Percentiles rank a stretch among this genome's conserved stretches.
phyloP scores from a whole-genome alignment of 2,329 filamentous ascomycete genomes.

The Myriosclerotinia duriaeana region DNA sequence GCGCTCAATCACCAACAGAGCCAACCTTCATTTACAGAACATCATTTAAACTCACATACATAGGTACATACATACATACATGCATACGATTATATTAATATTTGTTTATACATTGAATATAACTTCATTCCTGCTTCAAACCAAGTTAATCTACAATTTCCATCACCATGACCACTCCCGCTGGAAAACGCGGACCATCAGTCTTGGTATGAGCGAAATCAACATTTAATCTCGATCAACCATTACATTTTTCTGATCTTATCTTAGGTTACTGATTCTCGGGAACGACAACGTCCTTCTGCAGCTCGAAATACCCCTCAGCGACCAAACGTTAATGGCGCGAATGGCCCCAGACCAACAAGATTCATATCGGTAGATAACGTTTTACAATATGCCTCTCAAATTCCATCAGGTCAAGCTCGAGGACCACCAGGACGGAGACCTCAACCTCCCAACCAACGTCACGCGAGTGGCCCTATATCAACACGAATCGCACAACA shows the following conservation, averaged over 20 bases:
- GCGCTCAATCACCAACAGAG: no score
- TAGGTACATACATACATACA: not conserved
- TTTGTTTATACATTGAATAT: not conserved
- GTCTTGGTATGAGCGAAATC: constrained; percentile 52
- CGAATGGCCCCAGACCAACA: constrained; percentile 51
- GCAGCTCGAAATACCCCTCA: constrained; percentile 40
- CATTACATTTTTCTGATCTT: constrained; percentile 14
- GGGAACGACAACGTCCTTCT: constrained; percentile 53
- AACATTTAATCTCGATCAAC: not conserved
- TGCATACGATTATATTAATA: not conserved
- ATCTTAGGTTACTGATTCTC: constrained; percentile 56
- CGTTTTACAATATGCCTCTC: constrained; percentile 87
- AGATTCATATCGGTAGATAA: constrained; percentile 90
- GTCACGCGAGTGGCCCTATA: constrained; percentile 48
- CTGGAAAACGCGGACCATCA: constrained; percentile 56
- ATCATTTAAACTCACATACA: not conserved
- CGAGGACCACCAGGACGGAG: constrained; percentile 60
- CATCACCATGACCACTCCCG: constrained; percentile 25
- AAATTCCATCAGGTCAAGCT: constrained; percentile 92
- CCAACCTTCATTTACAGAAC: not conserved
- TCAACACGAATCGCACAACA: constrained; percentile 46
- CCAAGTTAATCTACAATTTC: not conserved
- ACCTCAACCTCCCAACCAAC: constrained; percentile 49
- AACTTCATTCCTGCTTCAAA: not conserved
- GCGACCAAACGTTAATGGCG: constrained; percentile 38